Evolutionary conservation across 1,284 basidiomycete species (phyloP), one percentile per base, ranked within the genome.

Genomic region (Austropuccinia psidii): DNA sequence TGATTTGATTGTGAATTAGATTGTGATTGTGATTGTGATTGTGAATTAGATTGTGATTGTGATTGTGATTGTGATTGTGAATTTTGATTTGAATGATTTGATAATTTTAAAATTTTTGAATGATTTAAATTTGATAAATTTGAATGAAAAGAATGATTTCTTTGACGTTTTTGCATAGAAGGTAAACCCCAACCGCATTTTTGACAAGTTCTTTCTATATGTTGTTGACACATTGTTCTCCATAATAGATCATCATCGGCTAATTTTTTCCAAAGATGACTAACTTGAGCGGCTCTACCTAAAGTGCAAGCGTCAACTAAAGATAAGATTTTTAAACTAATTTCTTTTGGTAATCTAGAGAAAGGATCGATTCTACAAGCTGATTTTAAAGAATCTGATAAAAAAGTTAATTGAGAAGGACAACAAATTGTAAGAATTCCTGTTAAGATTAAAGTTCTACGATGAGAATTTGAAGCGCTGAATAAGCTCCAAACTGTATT

Each of bases 391-490:
- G 94, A 90, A 76, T 96, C 91, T 17, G 92, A 90, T 61, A 99
- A 88, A 72, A 98, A 89, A 27, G 95, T 97, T n/a, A 98, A 88
- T 79, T 98, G 95, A 47, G 92, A 92, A 83, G 96, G 98, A 83
- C 95, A 98, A 82, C 95, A 98, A 91, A 98, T 98, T n/a, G 96
- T 98, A 77, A 99, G 87, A 75, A 99, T 86, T 37, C 95, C 95
- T 79, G 93, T 92, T 57, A 99, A 88, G 79, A 98, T 98, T 79
- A 98, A 87, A 49, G 91, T 90, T 49, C 95, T 87, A 41, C 91
- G 88, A 11, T 89, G 87, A 78, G 96, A 93, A 0, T 93, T 88
- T 0, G 95, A 96, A 0, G 91, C 91, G 13, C 93, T 96, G 82
- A 99, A 99, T 78, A 89, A 90, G 74, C 93, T 91, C 96, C 96